A percentile compares a stretch with the other conserved stretches of the same genome.
These are phyloP conservation scores for Leishmania turanica DNA, from an alignment of 208 protist genomes.

Conservation along the genomic window DNA sequence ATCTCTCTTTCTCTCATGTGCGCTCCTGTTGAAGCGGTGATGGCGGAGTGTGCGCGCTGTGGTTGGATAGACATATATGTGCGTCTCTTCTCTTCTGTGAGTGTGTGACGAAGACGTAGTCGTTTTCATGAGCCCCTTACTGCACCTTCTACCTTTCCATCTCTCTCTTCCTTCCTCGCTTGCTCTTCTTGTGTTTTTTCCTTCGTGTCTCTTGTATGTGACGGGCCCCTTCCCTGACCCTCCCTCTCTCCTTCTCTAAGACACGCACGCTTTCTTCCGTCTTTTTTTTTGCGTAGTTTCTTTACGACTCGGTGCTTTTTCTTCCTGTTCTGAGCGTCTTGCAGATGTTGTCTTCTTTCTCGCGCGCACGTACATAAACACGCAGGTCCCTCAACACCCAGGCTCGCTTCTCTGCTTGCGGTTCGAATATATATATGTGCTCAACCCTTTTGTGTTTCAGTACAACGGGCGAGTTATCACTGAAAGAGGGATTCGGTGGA, in stretches of 20 bases:
- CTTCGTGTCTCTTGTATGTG: not conserved
- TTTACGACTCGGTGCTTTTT: not conserved
- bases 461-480: not conserved
- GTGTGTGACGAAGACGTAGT: not conserved
- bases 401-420: not conserved
- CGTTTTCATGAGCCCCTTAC: not conserved
- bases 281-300: not conserved
- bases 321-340: not conserved
- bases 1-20: not conserved
- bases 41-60: not conserved
- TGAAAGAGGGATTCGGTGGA: not conserved
- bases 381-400: not conserved
- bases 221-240: not conserved
- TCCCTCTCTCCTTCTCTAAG: not conserved
- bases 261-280: not conserved
- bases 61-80: not conserved
- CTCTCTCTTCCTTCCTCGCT: not conserved
- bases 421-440: not conserved
- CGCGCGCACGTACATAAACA: not conserved
- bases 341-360: not conserved
- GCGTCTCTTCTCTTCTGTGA: not conserved
- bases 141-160: not conserved
- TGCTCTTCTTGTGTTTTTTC: not conserved
- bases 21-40: not conserved
- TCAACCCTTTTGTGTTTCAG: not conserved